A percentile compares a stretch with the other conserved stretches of the same genome.
Evolutionary conservation across 208 protist species (phyloP).

Genomic region (Naegleria gruberi): DNA sequence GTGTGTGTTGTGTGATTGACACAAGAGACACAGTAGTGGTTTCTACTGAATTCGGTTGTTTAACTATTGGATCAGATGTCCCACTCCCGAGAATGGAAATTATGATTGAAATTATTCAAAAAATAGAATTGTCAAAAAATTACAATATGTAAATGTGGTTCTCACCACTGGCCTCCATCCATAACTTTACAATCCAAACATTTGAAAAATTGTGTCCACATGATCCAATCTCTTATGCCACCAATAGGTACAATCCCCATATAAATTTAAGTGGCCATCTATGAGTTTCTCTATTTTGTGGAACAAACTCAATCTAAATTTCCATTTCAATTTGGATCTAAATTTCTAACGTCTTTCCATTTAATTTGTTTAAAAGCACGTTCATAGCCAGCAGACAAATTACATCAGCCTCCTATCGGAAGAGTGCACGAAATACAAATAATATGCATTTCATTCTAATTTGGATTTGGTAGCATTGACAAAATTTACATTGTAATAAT

Average conservation of each 20-base stretch:
- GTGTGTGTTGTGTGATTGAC: too few species aligned
- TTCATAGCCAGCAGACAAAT: background rate
- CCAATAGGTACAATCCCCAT: background rate
- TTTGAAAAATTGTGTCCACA: background rate
- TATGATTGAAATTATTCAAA: too few species aligned
- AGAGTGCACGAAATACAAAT: background rate
- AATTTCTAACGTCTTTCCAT: too few species aligned
- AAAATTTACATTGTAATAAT: conserved; percentile 1
- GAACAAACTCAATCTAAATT: background rate
- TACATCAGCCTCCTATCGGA: background rate
- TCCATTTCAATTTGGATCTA: too few species aligned
- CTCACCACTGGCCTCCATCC: too few species aligned
- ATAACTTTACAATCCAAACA: background rate
- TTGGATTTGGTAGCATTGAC: background rate
- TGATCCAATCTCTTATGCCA: background rate
- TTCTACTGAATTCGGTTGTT: too few species aligned
- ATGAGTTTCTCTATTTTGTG: background rate
- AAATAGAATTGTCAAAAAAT: too few species aligned
- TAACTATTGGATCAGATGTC: too few species aligned
- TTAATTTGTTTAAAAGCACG: background rate
- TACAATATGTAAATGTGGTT: too few species aligned
- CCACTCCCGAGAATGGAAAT: too few species aligned
- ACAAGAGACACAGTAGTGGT: too few species aligned
- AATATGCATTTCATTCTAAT: background rate
- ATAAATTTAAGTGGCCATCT: background rate